Conservation (phyloP, 108 stramenopile genomes). For the Nitzschia sp. region DNA sequence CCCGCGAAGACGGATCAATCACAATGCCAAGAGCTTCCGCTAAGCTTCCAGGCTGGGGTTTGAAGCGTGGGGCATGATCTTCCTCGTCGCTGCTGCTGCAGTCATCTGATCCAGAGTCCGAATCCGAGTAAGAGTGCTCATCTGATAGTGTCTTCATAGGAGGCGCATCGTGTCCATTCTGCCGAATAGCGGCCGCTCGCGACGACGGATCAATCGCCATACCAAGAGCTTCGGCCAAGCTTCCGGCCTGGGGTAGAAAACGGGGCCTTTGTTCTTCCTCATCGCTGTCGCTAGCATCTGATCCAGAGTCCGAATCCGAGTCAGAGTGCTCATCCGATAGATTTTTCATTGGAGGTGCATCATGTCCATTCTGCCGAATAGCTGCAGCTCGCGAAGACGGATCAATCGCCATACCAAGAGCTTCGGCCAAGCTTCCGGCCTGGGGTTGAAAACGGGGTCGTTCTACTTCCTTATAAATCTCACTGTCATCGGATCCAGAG, state of each 20-base stretch:
- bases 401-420: no score
- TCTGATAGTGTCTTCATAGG: neutral
- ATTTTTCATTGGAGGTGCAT: neutral
- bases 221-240: neutral
- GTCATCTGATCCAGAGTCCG: neutral
- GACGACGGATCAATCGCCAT: conserved; percentile 1
- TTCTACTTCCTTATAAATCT: no score
- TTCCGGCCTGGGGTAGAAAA: neutral
- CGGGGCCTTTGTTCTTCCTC: neutral
- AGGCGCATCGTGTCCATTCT: neutral
- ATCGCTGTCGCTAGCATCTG: neutral
- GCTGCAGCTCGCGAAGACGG: neutral
- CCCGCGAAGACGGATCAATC: neutral
- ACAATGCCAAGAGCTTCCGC: neutral
- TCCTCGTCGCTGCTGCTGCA: neutral
- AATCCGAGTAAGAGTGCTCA: neutral
- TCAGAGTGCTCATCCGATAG: neutral
- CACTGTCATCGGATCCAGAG: no score
- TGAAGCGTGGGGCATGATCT: neutral
- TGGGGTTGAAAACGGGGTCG: no score
- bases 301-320: neutral
- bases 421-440: no score
- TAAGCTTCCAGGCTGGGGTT: neutral
- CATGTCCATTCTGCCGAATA: neutral
- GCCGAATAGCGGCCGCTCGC: neutral